Evolutionary conservation across 2,329 filamentous ascomycete genomes (phyloP).

Genomic region (Phyllosticta paracitricarpa): DNA sequence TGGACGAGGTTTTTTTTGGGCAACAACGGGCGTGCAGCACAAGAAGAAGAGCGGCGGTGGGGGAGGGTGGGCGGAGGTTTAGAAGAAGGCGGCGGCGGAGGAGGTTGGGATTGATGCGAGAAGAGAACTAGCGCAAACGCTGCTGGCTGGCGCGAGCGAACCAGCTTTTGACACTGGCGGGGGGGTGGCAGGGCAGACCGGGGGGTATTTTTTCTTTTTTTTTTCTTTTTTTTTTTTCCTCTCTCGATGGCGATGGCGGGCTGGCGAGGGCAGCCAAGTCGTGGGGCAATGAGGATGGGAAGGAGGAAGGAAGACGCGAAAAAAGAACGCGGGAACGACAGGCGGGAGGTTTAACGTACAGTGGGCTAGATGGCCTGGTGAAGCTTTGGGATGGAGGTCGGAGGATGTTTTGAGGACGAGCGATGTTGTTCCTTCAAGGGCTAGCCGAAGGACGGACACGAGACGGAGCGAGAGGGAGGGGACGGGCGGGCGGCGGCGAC

Average conservation of each 20-base stretch:
- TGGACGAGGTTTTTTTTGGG: not conserved
- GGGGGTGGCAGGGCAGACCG: not conserved
- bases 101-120: constrained; percentile 31
- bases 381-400: not conserved
- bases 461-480: not conserved
- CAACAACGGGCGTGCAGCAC: constrained; percentile 11
- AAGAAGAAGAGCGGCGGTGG: constrained; percentile 24
- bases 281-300: not conserved
- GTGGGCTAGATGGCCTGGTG: not conserved
- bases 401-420: not conserved
- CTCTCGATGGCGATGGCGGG: not conserved
- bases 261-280: not conserved
- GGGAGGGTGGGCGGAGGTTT: constrained; percentile 15
- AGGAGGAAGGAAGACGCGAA: not conserved
- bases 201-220: not conserved
- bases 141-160: constrained; percentile 15
- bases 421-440: not conserved
- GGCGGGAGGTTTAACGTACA: not conserved
- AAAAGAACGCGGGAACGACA: not conserved
- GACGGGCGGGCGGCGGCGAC: too few relatives aligned
- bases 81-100: constrained; percentile 20
- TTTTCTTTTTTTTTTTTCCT: not conserved
- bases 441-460: not conserved
- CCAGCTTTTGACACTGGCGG: constrained; percentile 20
- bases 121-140: constrained; percentile 23